Evolutionary conservation across 352 stramenopile species (phyloP).

Genomic region (Nothophytophthora sp.): DNA sequence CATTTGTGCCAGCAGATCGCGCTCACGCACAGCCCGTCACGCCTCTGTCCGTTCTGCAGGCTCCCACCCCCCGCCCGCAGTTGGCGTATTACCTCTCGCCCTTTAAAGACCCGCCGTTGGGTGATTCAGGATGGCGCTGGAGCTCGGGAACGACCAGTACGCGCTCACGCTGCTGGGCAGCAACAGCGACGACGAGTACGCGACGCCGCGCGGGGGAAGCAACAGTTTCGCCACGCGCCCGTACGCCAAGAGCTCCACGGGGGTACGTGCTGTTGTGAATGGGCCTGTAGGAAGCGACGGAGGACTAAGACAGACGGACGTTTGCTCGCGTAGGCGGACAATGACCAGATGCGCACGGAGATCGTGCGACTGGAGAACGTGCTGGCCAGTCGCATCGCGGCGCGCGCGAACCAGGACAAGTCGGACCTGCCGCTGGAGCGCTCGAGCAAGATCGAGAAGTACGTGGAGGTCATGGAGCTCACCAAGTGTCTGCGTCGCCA

Average conservation of each 20-base stretch:
- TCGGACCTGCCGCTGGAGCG: slow-evolving; percentile 71
- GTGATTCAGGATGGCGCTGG: slow-evolving; percentile 31
- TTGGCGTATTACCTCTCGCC: no score
- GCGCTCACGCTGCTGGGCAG: slow-evolving; percentile 56
- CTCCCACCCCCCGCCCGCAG: no score
- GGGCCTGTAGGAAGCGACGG: not conserved
- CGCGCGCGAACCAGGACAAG: slow-evolving; percentile 72
- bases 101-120: not conserved
- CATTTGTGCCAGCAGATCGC: no score
- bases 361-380: slow-evolving; percentile 81
- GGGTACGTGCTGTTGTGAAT: slow-evolving; percentile 35
- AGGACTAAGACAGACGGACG: not conserved
- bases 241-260: slow-evolving; percentile 54
- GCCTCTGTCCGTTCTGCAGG: no score
- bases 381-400: slow-evolving; percentile 67
- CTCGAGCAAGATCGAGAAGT: slow-evolving; percentile 86
- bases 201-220: slow-evolving; percentile 19
- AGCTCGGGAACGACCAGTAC: slow-evolving; percentile 45
- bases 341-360: slow-evolving; percentile 78
- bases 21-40: no score
- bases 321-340: slow-evolving; percentile 44
- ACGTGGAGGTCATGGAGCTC: slow-evolving; percentile 87
- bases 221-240: slow-evolving; percentile 40
- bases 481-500: slow-evolving; percentile 86
- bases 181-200: slow-evolving; percentile 64